Evolutionary conservation across 2,329 filamentous ascomycete species (phyloP).

Genomic region (Aspergillus sp.): DNA sequence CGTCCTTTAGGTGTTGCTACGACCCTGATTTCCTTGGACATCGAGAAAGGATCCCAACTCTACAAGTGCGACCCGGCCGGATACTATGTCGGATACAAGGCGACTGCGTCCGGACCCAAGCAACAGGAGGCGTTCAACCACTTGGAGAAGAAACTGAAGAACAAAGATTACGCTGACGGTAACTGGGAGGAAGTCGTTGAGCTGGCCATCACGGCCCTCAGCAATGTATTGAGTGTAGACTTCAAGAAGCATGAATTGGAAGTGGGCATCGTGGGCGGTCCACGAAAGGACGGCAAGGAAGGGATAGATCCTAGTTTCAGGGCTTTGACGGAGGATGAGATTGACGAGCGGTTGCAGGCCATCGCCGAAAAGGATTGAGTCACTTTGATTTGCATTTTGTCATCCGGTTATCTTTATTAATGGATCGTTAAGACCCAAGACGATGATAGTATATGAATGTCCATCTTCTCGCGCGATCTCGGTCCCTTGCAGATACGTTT

Average conservation of each 20-base stretch:
- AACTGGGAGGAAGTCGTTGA: slow-evolving; percentile 97
- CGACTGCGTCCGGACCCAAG: slow-evolving; percentile 92
- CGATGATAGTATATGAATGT: slow-evolving; percentile 16
- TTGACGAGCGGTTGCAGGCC: slow-evolving; percentile 94
- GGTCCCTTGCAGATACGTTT: slow-evolving; percentile 2
- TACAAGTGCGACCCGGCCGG: slow-evolving; percentile 98
- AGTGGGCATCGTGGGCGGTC: slow-evolving; percentile 92
- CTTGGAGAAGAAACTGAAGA: slow-evolving; percentile 99
- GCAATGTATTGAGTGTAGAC: slow-evolving; percentile 94
- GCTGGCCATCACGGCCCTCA: slow-evolving; percentile 88
- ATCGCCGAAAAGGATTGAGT: slow-evolving; percentile 96
- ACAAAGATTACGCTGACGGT: slow-evolving; percentile 90
- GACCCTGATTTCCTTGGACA: slow-evolving; percentile 89
- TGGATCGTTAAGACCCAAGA: slow-evolving; percentile 12
- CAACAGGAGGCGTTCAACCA: slow-evolving; percentile 98
- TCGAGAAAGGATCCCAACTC: slow-evolving; percentile 84
- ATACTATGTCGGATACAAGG: slow-evolving; percentile 98
- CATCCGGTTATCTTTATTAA: slow-evolving; percentile 4
- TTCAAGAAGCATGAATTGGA: slow-evolving; percentile 99
- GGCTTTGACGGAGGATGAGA: slow-evolving; percentile 91
- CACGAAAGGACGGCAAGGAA: slow-evolving; percentile 72
- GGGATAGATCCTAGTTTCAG: slow-evolving; percentile 75
- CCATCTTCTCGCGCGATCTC: slow-evolving; percentile 5
- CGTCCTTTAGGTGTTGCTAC: slow-evolving; percentile 91
- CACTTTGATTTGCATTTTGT: not conserved